A percentile compares a stretch with the other conserved stretches of the same genome.
Evolutionary conservation across 108 stramenopile species (phyloP).

Genomic region (Mediolabrus comicus): DNA sequence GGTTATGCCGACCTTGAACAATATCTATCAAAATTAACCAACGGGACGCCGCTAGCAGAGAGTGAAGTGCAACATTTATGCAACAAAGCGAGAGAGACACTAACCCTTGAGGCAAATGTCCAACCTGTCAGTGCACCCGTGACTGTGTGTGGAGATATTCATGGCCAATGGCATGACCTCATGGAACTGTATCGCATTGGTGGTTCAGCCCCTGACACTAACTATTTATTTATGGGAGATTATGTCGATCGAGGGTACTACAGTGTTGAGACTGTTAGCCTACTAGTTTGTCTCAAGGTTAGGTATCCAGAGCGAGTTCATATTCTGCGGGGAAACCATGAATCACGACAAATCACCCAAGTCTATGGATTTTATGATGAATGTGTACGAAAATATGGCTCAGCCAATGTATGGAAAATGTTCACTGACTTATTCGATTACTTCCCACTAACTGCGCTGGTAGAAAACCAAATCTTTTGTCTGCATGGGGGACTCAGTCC

Average conservation of each 20-base stretch:
- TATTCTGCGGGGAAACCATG: constrained; percentile 95
- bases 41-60: constrained; percentile 86
- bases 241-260: constrained; percentile 99
- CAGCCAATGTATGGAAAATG: constrained; percentile 96
- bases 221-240: constrained; percentile 99
- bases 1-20: constrained; percentile 71
- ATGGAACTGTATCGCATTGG: constrained; percentile 94
- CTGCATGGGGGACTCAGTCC: constrained; percentile 97
- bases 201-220: constrained; percentile 94
- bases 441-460: constrained; percentile 93
- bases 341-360: constrained; percentile 93
- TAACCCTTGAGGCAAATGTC: constrained; percentile 85
- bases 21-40: constrained; percentile 80
- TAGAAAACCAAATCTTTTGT: constrained; percentile 94
- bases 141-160: constrained; percentile 91
- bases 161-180: constrained; percentile 94
- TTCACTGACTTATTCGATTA: constrained; percentile 98
- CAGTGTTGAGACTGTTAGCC: constrained; percentile 94
- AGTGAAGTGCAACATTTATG: constrained; percentile 82
- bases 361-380: constrained; percentile 99
- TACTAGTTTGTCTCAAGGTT: constrained; percentile 95
- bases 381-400: constrained; percentile 97
- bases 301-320: constrained; percentile 92
- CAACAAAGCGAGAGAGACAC: constrained; percentile 80
- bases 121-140: constrained; percentile 91